Conservation (phyloP, 1,284 basidiomycete species). For the Malassezia brasiliensis region DNA sequence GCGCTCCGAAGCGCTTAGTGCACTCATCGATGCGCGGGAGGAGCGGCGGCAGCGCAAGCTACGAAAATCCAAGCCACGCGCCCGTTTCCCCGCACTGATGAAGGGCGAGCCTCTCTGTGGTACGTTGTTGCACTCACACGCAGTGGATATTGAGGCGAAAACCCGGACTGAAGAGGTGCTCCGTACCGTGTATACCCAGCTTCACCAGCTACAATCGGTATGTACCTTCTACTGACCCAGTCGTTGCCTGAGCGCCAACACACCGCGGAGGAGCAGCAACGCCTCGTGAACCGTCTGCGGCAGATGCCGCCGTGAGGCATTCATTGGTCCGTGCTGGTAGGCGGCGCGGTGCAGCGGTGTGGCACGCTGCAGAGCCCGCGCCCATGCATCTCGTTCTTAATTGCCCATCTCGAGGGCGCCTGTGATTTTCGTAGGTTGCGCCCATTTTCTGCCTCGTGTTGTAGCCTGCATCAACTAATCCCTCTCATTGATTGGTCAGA, state of each 20-base stretch:
- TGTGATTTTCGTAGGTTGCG: too few species aligned
- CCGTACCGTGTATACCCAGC: neutral
- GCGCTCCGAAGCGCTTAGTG: constrained; percentile 3
- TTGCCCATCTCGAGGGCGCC: too few species aligned
- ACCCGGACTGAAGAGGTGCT: neutral
- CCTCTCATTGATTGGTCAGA: too few species aligned
- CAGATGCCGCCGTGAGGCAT: neutral
- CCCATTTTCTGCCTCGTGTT: too few species aligned
- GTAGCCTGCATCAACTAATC: too few species aligned
- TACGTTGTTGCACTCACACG: neutral
- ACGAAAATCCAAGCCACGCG: constrained; percentile 3
- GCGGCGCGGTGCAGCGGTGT: too few species aligned
- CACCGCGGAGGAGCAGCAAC: constrained; percentile 7
- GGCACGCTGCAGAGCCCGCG: too few species aligned
- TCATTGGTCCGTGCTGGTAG: neutral
- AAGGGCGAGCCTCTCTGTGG: constrained; percentile 6
- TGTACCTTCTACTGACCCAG: neutral
- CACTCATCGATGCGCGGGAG: constrained; percentile 11
- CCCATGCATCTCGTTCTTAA: too few species aligned
- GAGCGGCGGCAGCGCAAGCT: constrained; percentile 9
- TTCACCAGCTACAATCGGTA: constrained; percentile 3
- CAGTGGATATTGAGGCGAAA: constrained; percentile 11
- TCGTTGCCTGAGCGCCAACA: constrained; percentile 1
- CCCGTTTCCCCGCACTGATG: constrained; percentile 4
- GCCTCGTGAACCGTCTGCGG: constrained; percentile 6